phyloP scores from a whole-genome alignment of 2,329 filamentous ascomycete genomes.

The Aspergillus sp. region DNA sequence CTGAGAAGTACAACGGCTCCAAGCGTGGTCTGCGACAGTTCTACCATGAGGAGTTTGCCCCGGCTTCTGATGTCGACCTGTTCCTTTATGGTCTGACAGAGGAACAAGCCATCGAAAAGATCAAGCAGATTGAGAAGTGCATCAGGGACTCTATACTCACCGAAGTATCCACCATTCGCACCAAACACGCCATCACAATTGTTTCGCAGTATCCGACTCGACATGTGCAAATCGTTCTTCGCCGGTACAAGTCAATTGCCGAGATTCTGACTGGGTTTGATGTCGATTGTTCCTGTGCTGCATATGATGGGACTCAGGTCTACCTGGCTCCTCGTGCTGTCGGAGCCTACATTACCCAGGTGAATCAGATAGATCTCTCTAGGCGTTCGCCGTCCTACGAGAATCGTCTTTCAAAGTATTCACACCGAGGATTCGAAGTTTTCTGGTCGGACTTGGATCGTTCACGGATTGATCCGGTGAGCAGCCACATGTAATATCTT shows the following conservation, averaged over 20 bases:
- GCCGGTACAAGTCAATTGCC: constrained; percentile 80
- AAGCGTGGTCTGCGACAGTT: constrained; percentile 69
- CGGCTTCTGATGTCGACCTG: constrained; percentile 84
- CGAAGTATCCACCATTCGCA: constrained; percentile 83
- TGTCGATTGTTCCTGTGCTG: constrained; percentile 80
- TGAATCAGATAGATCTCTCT: constrained; percentile 78
- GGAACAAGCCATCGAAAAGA: constrained; percentile 79
- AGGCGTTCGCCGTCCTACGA: constrained; percentile 86
- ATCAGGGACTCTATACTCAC: constrained; percentile 76
- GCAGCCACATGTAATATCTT: background rate
- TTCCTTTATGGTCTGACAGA: constrained; percentile 82
- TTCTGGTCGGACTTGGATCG: constrained; percentile 78
- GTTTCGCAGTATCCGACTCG: constrained; percentile 81
- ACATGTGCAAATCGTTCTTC: constrained; percentile 83
- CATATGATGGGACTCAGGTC: constrained; percentile 80
- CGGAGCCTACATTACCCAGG: constrained; percentile 78
- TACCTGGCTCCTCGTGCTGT: constrained; percentile 78
- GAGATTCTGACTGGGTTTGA: constrained; percentile 89
- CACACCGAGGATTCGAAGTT: constrained; percentile 81
- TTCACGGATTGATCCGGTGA: constrained; percentile 70
- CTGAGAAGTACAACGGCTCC: constrained; percentile 62
- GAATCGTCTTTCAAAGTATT: constrained; percentile 84
- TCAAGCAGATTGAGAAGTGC: constrained; percentile 76
- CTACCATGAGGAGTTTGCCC: constrained; percentile 80
- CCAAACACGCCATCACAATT: constrained; percentile 87